phyloP scores from a whole-genome alignment of 1,139 yeast genomes.

The Taiozyma sp. region DNA sequence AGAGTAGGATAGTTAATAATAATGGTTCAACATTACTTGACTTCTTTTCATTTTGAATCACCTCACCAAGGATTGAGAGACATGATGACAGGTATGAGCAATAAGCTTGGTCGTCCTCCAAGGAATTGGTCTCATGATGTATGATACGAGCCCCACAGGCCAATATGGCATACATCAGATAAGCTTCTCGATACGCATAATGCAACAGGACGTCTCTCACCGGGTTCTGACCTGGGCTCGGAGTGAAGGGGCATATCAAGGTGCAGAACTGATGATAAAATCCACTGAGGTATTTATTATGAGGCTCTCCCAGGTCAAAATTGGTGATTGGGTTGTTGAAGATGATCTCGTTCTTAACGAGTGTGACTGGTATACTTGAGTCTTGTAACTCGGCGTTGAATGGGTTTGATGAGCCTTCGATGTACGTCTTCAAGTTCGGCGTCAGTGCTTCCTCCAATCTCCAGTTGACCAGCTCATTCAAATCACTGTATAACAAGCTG shows the following conservation, averaged over 20 bases:
- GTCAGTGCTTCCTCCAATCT: conserved; percentile 34
- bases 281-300: conserved; percentile 44
- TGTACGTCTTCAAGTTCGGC: conserved; percentile 19
- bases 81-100: conserved; percentile 61
- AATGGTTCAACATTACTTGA: conserved; percentile 58
- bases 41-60: conserved; percentile 29
- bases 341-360: conserved; percentile 12
- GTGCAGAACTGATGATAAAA: conserved; percentile 58
- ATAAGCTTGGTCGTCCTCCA: conserved; percentile 61
- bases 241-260: conserved; percentile 58
- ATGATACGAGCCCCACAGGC: conserved; percentile 69
- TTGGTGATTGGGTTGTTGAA: conserved; percentile 31
- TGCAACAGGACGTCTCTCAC: conserved; percentile 59
- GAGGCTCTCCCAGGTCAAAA: conserved; percentile 36
- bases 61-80: conserved; percentile 45
- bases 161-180: conserved; percentile 60
- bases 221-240: conserved; percentile 50
- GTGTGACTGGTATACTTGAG: conserved; percentile 8
- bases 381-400: conserved; percentile 30
- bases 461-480: conserved; percentile 42
- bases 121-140: conserved; percentile 37
- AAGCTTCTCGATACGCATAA: conserved; percentile 57
- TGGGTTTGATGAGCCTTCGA: conserved; percentile 16
- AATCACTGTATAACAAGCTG: conserved; percentile 36
- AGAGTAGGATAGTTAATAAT: conserved; percentile 57